These are phyloP conservation scores for Plantago rigida DNA, from an alignment of 305 asterid species.

Conservation along the genomic window DNA sequence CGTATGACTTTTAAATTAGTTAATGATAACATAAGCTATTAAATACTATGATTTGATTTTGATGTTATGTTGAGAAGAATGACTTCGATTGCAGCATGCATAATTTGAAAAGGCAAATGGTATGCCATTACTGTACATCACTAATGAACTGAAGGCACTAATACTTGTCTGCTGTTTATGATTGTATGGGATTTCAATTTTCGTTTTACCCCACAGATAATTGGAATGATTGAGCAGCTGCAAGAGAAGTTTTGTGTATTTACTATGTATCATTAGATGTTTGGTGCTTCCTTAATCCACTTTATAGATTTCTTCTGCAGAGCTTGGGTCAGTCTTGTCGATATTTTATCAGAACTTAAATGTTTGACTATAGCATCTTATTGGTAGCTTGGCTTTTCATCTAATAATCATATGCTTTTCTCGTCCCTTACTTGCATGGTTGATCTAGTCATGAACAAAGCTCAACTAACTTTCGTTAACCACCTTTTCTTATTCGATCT, in stretches of 20 bases:
- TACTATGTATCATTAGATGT: background rate
- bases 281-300: background rate
- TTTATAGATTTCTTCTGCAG: background rate
- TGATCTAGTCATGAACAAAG: background rate
- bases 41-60: constrained; percentile 1
- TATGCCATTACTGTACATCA: background rate
- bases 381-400: constrained; percentile 11
- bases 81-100: background rate
- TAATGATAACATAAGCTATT: background rate
- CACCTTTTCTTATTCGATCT: constrained; percentile 17
- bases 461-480: constrained; percentile 10
- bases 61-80: background rate
- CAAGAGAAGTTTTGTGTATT: too few species aligned
- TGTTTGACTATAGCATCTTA: background rate
- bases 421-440: constrained; percentile 8
- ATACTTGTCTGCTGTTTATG: background rate
- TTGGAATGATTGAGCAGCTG: too few species aligned
- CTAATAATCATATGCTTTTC: constrained; percentile 18
- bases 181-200: background rate
- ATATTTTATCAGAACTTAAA: background rate
- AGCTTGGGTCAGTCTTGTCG: background rate
- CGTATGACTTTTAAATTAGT: too few species aligned
- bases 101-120: background rate
- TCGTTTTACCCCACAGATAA: too few species aligned
- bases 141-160: background rate